Percentiles rank a stretch among this genome's conserved stretches.
phyloP scores from a whole-genome alignment of 2,329 filamentous ascomycete genomes.

The Metarhizium sp. region DNA sequence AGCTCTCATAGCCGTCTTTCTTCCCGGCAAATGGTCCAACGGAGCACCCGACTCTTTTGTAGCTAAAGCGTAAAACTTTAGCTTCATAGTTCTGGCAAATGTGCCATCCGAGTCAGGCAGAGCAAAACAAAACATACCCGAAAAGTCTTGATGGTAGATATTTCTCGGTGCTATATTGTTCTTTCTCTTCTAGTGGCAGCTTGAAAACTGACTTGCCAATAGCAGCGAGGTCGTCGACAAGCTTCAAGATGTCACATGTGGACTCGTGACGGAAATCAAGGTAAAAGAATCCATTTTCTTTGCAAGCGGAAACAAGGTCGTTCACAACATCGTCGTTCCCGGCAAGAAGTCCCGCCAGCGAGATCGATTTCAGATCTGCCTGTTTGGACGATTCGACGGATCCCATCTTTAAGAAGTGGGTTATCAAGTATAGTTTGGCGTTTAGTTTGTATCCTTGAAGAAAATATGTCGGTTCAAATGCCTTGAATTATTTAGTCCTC shows the following conservation, averaged over 20 bases:
- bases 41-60: slow-evolving; percentile 2
- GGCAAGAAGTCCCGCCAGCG: background rate
- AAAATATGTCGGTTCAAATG: too few relatives aligned
- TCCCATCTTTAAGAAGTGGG: background rate
- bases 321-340: background rate
- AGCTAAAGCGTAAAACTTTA: background rate
- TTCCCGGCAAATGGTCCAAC: slow-evolving; percentile 3
- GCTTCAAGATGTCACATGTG: background rate
- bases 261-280: slow-evolving; percentile 2
- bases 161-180: slow-evolving; percentile 3
- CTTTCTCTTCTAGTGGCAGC: background rate
- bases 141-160: slow-evolving; percentile 3
- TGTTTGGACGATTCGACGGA: background rate
- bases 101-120: too few relatives aligned
- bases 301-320: slow-evolving; percentile 1
- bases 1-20: slow-evolving; percentile 3
- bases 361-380: slow-evolving; percentile 1
- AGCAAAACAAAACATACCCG: background rate
- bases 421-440: background rate
- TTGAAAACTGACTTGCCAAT: background rate
- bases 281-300: slow-evolving; percentile 4
- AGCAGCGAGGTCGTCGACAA: background rate
- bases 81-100: background rate
- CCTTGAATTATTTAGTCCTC: too few relatives aligned
- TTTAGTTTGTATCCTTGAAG: too few relatives aligned